Conservation (phyloP, 140 eudicot genomes). For the Ambrosia hybrid region DNA sequence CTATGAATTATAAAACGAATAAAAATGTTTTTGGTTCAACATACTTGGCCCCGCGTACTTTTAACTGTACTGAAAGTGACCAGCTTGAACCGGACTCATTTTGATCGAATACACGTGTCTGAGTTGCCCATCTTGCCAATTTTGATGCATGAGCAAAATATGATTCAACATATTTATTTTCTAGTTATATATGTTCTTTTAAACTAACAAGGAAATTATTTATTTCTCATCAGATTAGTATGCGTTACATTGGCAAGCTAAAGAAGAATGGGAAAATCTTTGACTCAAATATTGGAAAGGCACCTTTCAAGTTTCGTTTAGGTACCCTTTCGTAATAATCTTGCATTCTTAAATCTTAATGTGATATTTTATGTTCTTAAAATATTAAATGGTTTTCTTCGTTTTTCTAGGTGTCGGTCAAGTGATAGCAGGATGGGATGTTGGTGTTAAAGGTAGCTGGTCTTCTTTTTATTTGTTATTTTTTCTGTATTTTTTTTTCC, state of each 20-base stretch:
- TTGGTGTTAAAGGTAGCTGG: slow-evolving; percentile 75
- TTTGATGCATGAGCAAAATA: too few species aligned
- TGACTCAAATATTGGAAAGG: slow-evolving; percentile 77
- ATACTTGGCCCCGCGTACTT: too few species aligned
- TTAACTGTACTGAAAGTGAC: too few species aligned
- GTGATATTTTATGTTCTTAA: not conserved
- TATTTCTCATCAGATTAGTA: slow-evolving; percentile 53
- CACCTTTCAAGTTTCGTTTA: slow-evolving; percentile 84
- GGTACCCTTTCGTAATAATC: slow-evolving; percentile 39
- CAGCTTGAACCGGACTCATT: too few species aligned
- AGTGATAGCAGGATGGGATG: slow-evolving; percentile 98
- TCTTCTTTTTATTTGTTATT: not conserved
- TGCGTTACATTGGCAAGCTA: slow-evolving; percentile 87
- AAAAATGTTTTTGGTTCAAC: too few species aligned
- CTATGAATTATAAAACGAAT: too few species aligned
- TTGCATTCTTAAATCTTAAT: not conserved
- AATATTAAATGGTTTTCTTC: not conserved
- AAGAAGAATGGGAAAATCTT: slow-evolving; percentile 79
- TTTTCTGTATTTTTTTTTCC: not conserved
- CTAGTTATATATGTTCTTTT: too few species aligned
- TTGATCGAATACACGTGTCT: too few species aligned
- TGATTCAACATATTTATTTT: too few species aligned
- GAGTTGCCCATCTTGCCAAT: too few species aligned
- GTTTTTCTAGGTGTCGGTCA: slow-evolving; percentile 61
- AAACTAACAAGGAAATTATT: not conserved